These are phyloP conservation scores for Knoxia roxburghii DNA, from an alignment of 257 asterid species.

Conservation along the genomic window DNA sequence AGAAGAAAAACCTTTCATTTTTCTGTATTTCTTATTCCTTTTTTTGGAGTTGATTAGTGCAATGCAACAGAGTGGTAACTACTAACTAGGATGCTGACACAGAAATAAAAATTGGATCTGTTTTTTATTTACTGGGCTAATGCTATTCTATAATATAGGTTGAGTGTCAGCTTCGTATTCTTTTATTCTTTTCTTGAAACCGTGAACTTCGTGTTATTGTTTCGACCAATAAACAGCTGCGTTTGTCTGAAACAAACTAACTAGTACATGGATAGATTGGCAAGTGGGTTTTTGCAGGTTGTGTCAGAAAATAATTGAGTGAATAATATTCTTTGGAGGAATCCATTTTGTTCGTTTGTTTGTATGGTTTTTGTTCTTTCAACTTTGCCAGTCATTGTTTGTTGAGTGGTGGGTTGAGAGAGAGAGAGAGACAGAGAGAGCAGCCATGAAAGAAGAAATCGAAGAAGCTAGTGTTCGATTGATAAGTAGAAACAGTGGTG, in stretches of 20 bases:
- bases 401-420: slow-evolving; percentile 4
- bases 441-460: slow-evolving; percentile 53
- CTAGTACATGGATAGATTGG: neutral
- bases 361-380: neutral
- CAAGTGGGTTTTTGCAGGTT: slow-evolving; percentile 2
- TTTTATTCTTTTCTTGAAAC: too few species aligned
- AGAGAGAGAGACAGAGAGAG: neutral
- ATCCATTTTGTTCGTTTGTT: too few species aligned
- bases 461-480: slow-evolving; percentile 59
- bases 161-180: neutral
- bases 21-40: too few species aligned
- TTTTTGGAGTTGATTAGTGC: too few species aligned
- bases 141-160: too few species aligned
- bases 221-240: neutral
- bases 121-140: too few species aligned
- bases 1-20: too few species aligned
- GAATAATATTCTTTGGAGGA: neutral
- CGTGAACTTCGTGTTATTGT: too few species aligned
- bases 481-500: slow-evolving; percentile 38
- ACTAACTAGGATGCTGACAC: neutral
- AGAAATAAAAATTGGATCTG: neutral
- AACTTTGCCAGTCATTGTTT: slow-evolving; percentile 4
- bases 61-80: too few species aligned
- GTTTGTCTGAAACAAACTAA: neutral
- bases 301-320: slow-evolving; percentile 17